Percentiles rank a stretch among this genome's conserved stretches.
Conservation (phyloP, 192 early-diverging fungal genomes). For the Helicostylum pulchrum region DNA sequence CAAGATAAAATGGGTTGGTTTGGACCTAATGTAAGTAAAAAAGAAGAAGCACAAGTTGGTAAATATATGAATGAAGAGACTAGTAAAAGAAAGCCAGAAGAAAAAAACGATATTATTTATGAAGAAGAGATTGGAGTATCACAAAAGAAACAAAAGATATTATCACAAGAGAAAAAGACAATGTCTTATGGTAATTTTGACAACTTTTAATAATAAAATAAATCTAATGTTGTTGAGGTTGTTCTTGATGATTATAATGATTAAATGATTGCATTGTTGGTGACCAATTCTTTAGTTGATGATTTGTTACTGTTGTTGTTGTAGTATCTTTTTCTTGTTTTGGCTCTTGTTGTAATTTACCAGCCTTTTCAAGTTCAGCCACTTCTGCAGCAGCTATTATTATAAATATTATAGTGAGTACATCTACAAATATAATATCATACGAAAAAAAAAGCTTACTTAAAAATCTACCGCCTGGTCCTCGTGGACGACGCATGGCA, state of each 20-base stretch:
- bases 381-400: constrained; percentile 65
- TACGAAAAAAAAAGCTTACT: constrained; percentile 35
- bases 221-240: constrained; percentile 2
- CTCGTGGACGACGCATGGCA: constrained; percentile 94
- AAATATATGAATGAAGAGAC: constrained; percentile 56
- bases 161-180: not conserved
- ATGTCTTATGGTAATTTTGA: constrained; percentile 44
- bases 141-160: constrained; percentile 37
- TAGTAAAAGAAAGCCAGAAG: constrained; percentile 15
- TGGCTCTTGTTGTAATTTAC: constrained; percentile 15
- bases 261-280: not conserved
- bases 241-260: not conserved
- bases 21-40: constrained; percentile 52
- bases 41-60: constrained; percentile 46
- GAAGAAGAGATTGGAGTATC: constrained; percentile 3
- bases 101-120: constrained; percentile 6
- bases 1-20: constrained; percentile 72
- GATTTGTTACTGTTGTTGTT: not conserved
- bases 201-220: constrained; percentile 17
- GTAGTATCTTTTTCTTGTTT: not conserved
- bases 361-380: constrained; percentile 51
- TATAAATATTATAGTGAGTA: not conserved
- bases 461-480: constrained; percentile 95
- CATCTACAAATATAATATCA: too few species aligned
- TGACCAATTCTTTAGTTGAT: not conserved